phyloP scores from a whole-genome alignment of 2,329 filamentous ascomycete species.

The Sporothrix sp. region DNA sequence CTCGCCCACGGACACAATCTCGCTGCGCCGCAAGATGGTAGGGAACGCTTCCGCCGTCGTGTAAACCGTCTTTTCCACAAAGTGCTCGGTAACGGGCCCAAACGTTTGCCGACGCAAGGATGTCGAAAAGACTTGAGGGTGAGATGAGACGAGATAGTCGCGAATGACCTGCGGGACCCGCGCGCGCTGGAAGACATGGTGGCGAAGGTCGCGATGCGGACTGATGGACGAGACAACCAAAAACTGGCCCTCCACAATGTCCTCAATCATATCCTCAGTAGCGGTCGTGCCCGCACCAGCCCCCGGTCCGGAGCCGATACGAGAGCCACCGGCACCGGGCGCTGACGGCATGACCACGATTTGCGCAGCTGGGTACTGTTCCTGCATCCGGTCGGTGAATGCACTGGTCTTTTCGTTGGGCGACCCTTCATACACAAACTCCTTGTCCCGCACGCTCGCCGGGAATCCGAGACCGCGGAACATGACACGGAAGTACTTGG shows the following conservation, averaged over 20 bases:
- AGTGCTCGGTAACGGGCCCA: conserved; percentile 62
- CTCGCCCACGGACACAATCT: conserved; percentile 62
- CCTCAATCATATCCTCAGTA: conserved; percentile 53
- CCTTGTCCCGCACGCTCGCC: conserved; percentile 69
- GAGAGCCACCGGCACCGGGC: conserved; percentile 1
- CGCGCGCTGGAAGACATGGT: conserved; percentile 81
- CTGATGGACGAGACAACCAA: conserved; percentile 72
- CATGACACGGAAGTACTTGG: conserved; percentile 83
- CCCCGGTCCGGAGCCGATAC: conserved; percentile 6
- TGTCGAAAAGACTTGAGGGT: conserved; percentile 69
- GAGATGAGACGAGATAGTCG: conserved; percentile 74
- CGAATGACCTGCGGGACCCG: conserved; percentile 72
- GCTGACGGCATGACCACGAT: conserved; percentile 41
- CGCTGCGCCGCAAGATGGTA: conserved; percentile 78
- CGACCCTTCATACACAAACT: conserved; percentile 82
- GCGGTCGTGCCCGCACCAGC: conserved; percentile 21
- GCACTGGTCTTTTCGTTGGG: conserved; percentile 65
- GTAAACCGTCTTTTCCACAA: conserved; percentile 75
- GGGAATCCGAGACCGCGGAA: conserved; percentile 90
- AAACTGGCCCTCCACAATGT: conserved; percentile 77
- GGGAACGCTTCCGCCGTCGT: conserved; percentile 80
- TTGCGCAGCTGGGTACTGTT: conserved; percentile 77
- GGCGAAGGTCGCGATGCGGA: conserved; percentile 68
- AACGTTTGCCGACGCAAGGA: conserved; percentile 61
- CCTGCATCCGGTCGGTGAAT: conserved; percentile 87